Conservation (phyloP, 2,329 filamentous ascomycete species). For the Akanthomyces muscarius region DNA sequence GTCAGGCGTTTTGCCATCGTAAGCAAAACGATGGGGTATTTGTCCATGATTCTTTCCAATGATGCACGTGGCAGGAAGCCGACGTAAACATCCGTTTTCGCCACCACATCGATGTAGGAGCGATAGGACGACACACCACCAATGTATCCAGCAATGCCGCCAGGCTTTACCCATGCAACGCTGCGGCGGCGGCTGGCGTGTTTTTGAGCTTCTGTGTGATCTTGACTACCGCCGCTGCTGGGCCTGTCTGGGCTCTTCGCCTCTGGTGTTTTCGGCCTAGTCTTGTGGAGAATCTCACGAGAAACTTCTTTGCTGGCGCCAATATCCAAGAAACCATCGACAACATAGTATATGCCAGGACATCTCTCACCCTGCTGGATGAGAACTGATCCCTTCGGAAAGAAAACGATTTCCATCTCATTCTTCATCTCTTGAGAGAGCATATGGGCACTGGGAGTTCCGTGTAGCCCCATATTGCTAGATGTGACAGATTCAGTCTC, state of each 20-base stretch:
- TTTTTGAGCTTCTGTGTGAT: conserved; percentile 36
- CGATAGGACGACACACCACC: conserved; percentile 92
- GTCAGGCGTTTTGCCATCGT: conserved; percentile 96
- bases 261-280: conserved; percentile 15
- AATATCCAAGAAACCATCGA: conserved; percentile 94
- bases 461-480: conserved; percentile 56
- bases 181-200: conserved; percentile 57
- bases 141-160: conserved; percentile 89
- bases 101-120: conserved; percentile 93
- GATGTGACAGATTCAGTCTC: conserved; percentile 85
- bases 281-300: conserved; percentile 26
- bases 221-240: conserved; percentile 3
- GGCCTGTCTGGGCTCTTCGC: neutral
- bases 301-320: conserved; percentile 59
- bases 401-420: conserved; percentile 95
- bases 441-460: conserved; percentile 60
- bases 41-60: conserved; percentile 87
- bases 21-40: conserved; percentile 83
- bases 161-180: conserved; percentile 88
- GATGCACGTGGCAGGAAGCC: conserved; percentile 84
- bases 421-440: conserved; percentile 78
- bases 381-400: conserved; percentile 87
- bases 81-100: conserved; percentile 97
- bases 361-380: conserved; percentile 98
- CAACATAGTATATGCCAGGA: conserved; percentile 93